Base-by-base conservation (phyloP, 164 flowering plant genomes). In the Kalanchoe fedtschenkoi region DNA sequence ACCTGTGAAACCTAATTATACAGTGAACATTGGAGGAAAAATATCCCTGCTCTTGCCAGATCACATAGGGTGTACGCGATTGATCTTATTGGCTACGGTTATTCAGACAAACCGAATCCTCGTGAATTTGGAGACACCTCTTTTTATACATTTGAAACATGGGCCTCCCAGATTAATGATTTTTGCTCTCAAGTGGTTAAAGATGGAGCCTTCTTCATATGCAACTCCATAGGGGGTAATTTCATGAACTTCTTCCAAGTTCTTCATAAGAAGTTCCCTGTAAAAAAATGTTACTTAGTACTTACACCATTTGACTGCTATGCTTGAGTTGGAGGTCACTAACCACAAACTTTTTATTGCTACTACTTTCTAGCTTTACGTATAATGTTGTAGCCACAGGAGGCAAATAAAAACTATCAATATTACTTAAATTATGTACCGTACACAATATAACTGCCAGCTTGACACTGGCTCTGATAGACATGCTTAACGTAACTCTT, bases 21-120 rank as follows among this genome's bases (percentile, higher is more conserved):
- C 85, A 92, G 98, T 74, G 96, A 89, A 35, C 98, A 92, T 67
- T 92, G 96, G 98, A 82, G 95, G 80, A 92, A 92, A 78, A 92
- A 92, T 55, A 70, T 84, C 42, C 77, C 95, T 28, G 75, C 82
- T 71, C 89, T 92, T 64, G 88, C 84, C 65, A 76, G 73, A 65
- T 78, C 79, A 24, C 83, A 84, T 63, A 79, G 87, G 77, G 96
- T 89, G 33, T 92, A 77, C 64, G 69, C 96, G 35, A 82, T 92
- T 70, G 98, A 91, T 78, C 92, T 91, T 47, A 80, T 92, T 77
- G 98, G 98, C 63, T 92, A 92, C 71, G 98, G 98, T 66, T 87
- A 87, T 76, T 89, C 98, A 3, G 93, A 83, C 78, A 92, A 92
- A 71, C 98, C 98, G 58, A 83, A 87, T 74, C 96, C 96, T 58